These are phyloP conservation scores for Aspergillus uvarum DNA, from an alignment of 2,329 filamentous ascomycete species.

Conservation along the genomic window DNA sequence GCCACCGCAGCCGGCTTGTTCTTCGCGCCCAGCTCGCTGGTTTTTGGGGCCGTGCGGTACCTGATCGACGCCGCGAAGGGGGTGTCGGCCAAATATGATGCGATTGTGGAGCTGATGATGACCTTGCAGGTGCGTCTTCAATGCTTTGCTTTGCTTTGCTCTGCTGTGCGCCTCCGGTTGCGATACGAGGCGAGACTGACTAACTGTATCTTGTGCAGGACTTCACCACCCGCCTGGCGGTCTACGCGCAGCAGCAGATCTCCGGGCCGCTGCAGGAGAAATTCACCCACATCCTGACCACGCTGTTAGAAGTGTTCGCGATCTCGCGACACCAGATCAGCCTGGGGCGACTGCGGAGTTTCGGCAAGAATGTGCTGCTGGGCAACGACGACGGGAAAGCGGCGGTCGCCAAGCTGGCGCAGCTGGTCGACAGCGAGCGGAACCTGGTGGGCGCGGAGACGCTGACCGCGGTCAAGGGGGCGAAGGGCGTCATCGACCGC, in stretches of 20 bases:
- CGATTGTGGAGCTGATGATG: neutral
- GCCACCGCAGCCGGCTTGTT: neutral
- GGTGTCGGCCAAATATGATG: neutral
- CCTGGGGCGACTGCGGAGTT: neutral
- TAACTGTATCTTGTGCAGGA: neutral
- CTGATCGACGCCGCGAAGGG: neutral
- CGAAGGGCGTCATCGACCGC: neutral
- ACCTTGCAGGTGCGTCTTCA: neutral
- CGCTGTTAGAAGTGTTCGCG: neutral
- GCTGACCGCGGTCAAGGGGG: neutral
- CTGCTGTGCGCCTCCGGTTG: too few relatives aligned
- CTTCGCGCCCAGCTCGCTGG: neutral
- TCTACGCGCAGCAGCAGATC: neutral
- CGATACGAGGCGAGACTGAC: too few relatives aligned
- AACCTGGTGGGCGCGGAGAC: slow-evolving; percentile 2
- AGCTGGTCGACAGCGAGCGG: neutral
- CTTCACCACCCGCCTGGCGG: neutral
- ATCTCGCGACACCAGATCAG: neutral
- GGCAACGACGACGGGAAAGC: neutral
- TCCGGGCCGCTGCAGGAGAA: neutral
- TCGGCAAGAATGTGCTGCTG: neutral
- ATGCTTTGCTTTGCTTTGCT: neutral
- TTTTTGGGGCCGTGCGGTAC: neutral
- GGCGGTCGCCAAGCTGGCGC: neutral
- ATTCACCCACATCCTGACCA: neutral